Conservation (phyloP, 371 early-diverging fungal species). For the Mucor sp. region DNA sequence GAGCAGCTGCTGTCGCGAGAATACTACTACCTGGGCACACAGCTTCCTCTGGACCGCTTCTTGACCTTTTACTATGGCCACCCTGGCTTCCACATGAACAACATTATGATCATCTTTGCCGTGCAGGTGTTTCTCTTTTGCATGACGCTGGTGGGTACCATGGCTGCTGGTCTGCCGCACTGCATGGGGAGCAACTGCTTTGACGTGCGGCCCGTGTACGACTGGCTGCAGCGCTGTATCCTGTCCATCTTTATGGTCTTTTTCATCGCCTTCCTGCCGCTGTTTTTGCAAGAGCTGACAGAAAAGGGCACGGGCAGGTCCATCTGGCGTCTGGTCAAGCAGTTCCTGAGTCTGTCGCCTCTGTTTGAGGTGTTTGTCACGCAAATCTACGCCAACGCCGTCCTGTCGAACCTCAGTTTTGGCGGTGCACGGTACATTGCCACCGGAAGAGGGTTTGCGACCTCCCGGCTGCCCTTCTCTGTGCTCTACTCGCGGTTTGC, state of each 20-base stretch:
- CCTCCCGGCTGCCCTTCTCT: constrained; percentile 78
- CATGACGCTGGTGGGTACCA: constrained; percentile 73
- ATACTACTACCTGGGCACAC: constrained; percentile 87
- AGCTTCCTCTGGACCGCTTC: constrained; percentile 84
- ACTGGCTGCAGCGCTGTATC: constrained; percentile 83
- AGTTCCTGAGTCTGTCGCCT: constrained; percentile 82
- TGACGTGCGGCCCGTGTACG: constrained; percentile 70
- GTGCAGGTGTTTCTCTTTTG: constrained; percentile 84
- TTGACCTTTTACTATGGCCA: constrained; percentile 90
- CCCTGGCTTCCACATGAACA: constrained; percentile 92
- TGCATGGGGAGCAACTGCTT: constrained; percentile 64
- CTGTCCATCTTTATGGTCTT: constrained; percentile 80
- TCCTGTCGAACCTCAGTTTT: constrained; percentile 81
- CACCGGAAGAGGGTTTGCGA: constrained; percentile 91
- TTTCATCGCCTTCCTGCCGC: constrained; percentile 82
- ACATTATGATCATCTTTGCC: constrained; percentile 87
- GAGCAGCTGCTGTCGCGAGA: constrained; percentile 92
- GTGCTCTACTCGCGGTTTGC: constrained; percentile 82
- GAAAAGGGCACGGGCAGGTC: constrained; percentile 84
- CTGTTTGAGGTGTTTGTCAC: constrained; percentile 91
- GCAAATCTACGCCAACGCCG: constrained; percentile 84
- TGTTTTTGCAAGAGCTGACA: constrained; percentile 84
- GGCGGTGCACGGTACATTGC: constrained; percentile 89
- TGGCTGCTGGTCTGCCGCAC: constrained; percentile 63
- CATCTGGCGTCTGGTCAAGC: constrained; percentile 75